Conservation (phyloP, 176 grass and related monocot species). For the Cymbopogon citratus region DNA sequence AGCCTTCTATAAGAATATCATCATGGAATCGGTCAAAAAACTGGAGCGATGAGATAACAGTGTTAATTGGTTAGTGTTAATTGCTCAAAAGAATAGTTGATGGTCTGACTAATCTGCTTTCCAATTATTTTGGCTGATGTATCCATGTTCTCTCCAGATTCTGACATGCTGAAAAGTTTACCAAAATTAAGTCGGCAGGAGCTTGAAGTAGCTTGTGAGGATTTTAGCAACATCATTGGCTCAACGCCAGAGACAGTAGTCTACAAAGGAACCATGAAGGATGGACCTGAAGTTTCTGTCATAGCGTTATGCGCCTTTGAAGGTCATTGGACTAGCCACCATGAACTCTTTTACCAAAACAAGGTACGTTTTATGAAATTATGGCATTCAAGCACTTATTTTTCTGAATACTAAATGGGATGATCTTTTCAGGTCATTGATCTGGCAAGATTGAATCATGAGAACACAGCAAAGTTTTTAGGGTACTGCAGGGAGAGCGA, state of each 20-base stretch:
- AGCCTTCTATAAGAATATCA: conserved; percentile 56
- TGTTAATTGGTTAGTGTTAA: conserved; percentile 55
- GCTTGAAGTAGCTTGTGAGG: conserved; percentile 94
- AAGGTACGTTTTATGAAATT: conserved; percentile 45
- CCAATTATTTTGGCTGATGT: not conserved
- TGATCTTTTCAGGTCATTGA: conserved; percentile 60
- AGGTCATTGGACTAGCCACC: conserved; percentile 79
- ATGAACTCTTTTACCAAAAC: conserved; percentile 82
- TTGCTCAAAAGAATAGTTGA: not conserved
- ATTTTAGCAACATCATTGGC: conserved; percentile 99
- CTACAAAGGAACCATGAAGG: conserved; percentile 93
- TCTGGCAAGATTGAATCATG: conserved; percentile 78
- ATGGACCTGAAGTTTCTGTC: conserved; percentile 81
- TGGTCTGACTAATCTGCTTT: not conserved
- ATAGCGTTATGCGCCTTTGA: conserved; percentile 71
- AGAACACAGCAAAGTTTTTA: conserved; percentile 75
- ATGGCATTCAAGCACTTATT: not conserved
- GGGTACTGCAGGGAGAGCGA: conserved; percentile 90
- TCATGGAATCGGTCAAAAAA: conserved; percentile 61
- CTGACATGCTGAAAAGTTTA: conserved; percentile 77
- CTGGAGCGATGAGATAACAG: conserved; percentile 70
- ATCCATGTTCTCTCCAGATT: conserved; percentile 45
- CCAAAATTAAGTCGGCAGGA: conserved; percentile 66
- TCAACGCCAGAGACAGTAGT: conserved; percentile 68
- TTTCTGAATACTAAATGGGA: conserved; percentile 3